These are phyloP conservation scores for Skeletonema tropicum DNA, from an alignment of 108 stramenopile species.

Conservation along the genomic window DNA sequence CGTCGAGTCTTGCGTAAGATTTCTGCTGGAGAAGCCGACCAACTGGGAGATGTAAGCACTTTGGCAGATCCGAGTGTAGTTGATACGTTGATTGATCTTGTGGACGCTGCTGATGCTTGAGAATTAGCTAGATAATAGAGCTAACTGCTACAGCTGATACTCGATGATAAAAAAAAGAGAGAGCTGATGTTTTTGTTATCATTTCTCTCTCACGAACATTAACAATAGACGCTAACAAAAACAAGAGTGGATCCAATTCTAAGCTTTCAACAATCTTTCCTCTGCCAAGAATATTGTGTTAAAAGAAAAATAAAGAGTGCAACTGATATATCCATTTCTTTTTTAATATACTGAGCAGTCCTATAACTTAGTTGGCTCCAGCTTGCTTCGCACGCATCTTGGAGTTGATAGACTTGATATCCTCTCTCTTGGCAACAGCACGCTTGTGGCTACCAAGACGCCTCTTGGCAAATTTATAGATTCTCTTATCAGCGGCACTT, in stretches of 20 bases:
- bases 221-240: too few species aligned
- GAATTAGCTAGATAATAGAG: not conserved
- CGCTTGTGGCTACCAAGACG: slow-evolving; percentile 98
- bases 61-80: slow-evolving; percentile 87
- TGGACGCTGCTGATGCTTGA: slow-evolving; percentile 4
- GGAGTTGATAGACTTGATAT: slow-evolving; percentile 95
- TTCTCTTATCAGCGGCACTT: slow-evolving; percentile 95
- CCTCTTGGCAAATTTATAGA: slow-evolving; percentile 99
- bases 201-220: too few species aligned
- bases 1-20: slow-evolving; percentile 92
- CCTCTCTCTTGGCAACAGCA: slow-evolving; percentile 97
- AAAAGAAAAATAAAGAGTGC: not conserved
- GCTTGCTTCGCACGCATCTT: slow-evolving; percentile 88
- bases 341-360: not conserved
- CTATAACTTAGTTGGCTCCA: slow-evolving; percentile 47
- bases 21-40: slow-evolving; percentile 72
- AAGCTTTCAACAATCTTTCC: too few species aligned
- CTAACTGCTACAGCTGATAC: slow-evolving; percentile 7
- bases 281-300: too few species aligned
- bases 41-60: slow-evolving; percentile 84
- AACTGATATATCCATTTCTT: not conserved
- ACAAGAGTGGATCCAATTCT: too few species aligned
- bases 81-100: slow-evolving; percentile 63
- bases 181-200: not conserved
- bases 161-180: too few species aligned